A percentile compares a stretch with the other conserved stretches of the same genome.
These are phyloP conservation scores for Trifolium pratense DNA, from an alignment of 306 rosid genomes.

Conservation along the genomic window DNA sequence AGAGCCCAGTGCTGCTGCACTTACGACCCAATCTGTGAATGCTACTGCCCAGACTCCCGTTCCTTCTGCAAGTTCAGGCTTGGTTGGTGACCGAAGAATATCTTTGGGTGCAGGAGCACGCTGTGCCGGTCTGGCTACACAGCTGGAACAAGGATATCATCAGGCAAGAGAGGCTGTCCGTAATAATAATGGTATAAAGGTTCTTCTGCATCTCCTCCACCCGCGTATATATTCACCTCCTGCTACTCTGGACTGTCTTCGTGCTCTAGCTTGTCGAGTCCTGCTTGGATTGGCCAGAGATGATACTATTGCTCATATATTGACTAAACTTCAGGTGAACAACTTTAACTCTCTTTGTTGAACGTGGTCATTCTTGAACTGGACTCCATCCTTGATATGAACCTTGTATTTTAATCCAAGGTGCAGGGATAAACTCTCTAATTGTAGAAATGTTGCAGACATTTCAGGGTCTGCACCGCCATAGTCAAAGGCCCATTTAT, in stretches of 20 bases:
- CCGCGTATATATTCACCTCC: conserved; percentile 92
- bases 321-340: conserved; percentile 95
- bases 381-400: background rate
- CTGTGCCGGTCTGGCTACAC: conserved; percentile 93
- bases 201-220: conserved; percentile 88
- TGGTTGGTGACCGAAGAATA: conserved; percentile 97
- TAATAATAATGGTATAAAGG: conserved; percentile 90
- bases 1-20: conserved; percentile 53
- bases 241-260: conserved; percentile 90
- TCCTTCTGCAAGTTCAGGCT: conserved; percentile 71
- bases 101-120: conserved; percentile 94
- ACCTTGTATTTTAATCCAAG: conserved; percentile 7
- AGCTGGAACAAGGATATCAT: conserved; percentile 85
- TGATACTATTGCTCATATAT: conserved; percentile 89
- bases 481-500: background rate
- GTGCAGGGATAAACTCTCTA: background rate
- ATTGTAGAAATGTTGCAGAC: background rate
- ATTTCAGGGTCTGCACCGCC: background rate
- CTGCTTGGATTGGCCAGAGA: conserved; percentile 98
- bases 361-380: background rate
- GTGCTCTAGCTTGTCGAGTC: conserved; percentile 95
- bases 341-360: conserved; percentile 6
- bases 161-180: conserved; percentile 97
- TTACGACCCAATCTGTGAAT: conserved; percentile 48
- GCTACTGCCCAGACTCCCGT: conserved; percentile 63